phyloP scores from a whole-genome alignment of 768 basidiomycete genomes.

The Tricholoma saponaceum region DNA sequence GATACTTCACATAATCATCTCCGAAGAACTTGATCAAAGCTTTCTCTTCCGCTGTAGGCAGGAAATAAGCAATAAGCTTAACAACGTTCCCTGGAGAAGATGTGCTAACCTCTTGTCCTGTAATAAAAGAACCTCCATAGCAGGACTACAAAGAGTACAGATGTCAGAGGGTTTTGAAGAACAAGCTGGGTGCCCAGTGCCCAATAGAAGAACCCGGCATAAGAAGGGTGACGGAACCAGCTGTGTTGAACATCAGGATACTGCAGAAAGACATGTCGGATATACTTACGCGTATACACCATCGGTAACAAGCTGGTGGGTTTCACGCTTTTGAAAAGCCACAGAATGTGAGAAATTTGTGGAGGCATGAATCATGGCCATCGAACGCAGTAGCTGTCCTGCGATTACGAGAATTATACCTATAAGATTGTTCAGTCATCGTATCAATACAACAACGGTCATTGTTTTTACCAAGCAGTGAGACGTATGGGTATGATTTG shows the following conservation, averaged over 20 bases:
- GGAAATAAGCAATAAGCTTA: not conserved
- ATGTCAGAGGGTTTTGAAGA: constrained; percentile 80
- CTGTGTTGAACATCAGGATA: constrained; percentile 30
- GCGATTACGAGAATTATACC: constrained; percentile 60
- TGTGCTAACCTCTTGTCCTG: constrained; percentile 68
- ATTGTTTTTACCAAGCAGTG: constrained; percentile 48
- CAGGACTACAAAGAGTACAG: constrained; percentile 58
- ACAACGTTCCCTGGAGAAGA: not conserved
- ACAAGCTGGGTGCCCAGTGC: constrained; percentile 91
- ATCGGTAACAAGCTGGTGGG: constrained; percentile 79
- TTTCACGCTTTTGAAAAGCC: constrained; percentile 65
- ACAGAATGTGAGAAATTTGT: constrained; percentile 92
- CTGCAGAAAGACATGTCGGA: not conserved
- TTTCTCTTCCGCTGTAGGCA: constrained; percentile 68
- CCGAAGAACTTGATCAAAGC: constrained; percentile 87
- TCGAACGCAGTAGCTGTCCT: constrained; percentile 78
- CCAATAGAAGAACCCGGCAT: constrained; percentile 98
- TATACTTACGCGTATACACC: constrained; percentile 81
- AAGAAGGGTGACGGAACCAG: constrained; percentile 92
- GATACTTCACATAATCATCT: constrained; percentile 76
- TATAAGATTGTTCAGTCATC: constrained; percentile 22
- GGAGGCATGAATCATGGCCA: constrained; percentile 96
- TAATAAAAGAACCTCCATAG: constrained; percentile 86
- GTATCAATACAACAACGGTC: not conserved
- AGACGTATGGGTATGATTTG: constrained; percentile 58